Evolutionary conservation across 441 rosid species (phyloP).

Genomic region (Francoa sonchifolia): DNA sequence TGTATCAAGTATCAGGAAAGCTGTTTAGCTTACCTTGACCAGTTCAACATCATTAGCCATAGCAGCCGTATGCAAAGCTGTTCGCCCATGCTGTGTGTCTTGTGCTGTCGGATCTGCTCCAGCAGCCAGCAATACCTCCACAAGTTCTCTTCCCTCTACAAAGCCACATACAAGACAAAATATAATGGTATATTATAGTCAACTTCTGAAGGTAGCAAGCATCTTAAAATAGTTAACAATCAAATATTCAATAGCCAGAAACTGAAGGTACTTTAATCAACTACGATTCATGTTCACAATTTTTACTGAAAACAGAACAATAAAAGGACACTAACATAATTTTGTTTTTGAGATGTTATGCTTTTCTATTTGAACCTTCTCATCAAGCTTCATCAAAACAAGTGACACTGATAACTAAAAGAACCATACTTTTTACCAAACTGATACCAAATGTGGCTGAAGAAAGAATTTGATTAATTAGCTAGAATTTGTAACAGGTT

Average conservation of each 20-base stretch:
- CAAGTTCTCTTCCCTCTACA: constrained; percentile 92
- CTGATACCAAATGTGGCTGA: no score
- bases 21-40: constrained; percentile 54
- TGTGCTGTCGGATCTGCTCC: constrained; percentile 92
- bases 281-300: background rate
- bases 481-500: background rate
- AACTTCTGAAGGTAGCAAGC: background rate
- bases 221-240: background rate
- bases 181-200: background rate
- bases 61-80: constrained; percentile 91
- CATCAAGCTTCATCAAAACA: no score
- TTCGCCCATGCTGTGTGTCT: constrained; percentile 81
- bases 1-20: background rate
- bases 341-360: background rate
- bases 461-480: no score
- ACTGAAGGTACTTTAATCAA: no score
- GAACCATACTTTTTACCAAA: no score
- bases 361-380: background rate
- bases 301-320: no score
- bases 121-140: constrained; percentile 71
- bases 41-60: constrained; percentile 88
- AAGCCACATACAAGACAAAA: constrained; percentile 9
- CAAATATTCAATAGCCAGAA: no score
- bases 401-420: no score
- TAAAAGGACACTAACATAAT: no score